Evolutionary conservation across 2,329 filamentous ascomycete genomes (phyloP), one percentile per base, ranked within the genome.

Genomic region (Ceratocystis albifundus): DNA sequence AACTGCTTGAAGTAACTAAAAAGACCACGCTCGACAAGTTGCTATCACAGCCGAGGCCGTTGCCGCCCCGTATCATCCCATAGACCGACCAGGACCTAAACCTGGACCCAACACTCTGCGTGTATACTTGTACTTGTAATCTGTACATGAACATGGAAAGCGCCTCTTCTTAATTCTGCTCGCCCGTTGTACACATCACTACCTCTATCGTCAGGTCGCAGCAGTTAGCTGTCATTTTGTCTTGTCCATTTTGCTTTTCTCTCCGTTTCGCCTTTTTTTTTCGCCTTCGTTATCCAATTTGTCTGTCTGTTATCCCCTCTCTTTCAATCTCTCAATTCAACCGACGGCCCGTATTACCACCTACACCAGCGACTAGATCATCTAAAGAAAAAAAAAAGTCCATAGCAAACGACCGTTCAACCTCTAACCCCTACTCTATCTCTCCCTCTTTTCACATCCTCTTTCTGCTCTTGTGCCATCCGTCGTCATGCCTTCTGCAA

Each of bases 401-500:
- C 46, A 22, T 20, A n/a, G n/a, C 46, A 50, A 17, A 50, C 5
- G 8, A 41, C 36, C 12, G 10, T 10, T 4, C 10, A 41, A 41
- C 10, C 10, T 41, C 36, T 41, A 12, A 41, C 4, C 8, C 36
- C 8, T 41, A 41, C 36, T 12, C 10, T 3, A 10, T 36, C 32
- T 36, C 32, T 25, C 48, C 25, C 48, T 25, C 10, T 15, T 12
- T 28, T 28, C 8, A 25, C 20, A 53, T 17, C 32, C 61, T 62
- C 25, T 25, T 2, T 53, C 22, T 25, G 20, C 48, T 12, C 5
- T 25, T 8, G 25, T 53, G 25, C 12, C 32, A 32, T 22, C 25
- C 57, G 12, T 62, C 71, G 71, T 69, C 69, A 83, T 83, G 81
- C 80, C 80, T 68, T 77, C 80, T 69, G 77, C 79, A 72, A 85